Evolutionary conservation across 164 flowering plant species (phyloP).

Genomic region (Dillenia suffruticosa): DNA sequence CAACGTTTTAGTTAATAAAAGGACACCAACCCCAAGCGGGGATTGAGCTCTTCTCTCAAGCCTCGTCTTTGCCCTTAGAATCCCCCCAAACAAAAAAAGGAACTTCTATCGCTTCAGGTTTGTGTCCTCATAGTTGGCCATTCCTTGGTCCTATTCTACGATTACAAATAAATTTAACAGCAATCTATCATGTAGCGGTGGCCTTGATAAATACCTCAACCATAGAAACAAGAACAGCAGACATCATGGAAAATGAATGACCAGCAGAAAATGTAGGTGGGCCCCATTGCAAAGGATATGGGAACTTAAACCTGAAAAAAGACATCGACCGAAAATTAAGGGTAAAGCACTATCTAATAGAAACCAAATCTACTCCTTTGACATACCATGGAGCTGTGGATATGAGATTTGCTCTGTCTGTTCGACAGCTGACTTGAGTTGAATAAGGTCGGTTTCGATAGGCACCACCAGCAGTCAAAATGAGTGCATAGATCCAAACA

Average conservation of each 20-base stretch:
- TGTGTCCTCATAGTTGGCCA: too few relatives aligned
- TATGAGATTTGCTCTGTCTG: conserved; percentile 41
- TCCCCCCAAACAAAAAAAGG: conserved; percentile 66
- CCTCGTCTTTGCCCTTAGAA: too few relatives aligned
- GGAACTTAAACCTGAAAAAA: conserved; percentile 41
- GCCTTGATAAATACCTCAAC: conserved; percentile 30
- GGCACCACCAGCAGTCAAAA: conserved; percentile 13
- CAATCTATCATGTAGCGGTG: background rate
- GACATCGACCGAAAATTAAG: conserved; percentile 1
- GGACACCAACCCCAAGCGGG: too few relatives aligned
- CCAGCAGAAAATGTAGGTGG: conserved; percentile 50
- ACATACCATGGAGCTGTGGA: conserved; percentile 41
- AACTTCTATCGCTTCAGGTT: too few relatives aligned
- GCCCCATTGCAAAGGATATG: conserved; percentile 58
- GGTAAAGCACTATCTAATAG: background rate
- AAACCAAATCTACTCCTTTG: background rate
- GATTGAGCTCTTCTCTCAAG: too few relatives aligned
- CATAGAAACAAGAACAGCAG: conserved; percentile 46
- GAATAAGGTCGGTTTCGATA: conserved; percentile 17
- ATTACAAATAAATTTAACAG: background rate
- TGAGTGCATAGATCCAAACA: conserved; percentile 8
- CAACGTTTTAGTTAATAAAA: too few relatives aligned
- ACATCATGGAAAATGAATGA: conserved; percentile 56
- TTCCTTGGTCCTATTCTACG: too few relatives aligned
- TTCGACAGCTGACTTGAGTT: conserved; percentile 33